Percentiles rank a stretch among this genome's conserved stretches.
Conservation (phyloP, 2,329 filamentous ascomycete species). For the Penicillium sp. region DNA sequence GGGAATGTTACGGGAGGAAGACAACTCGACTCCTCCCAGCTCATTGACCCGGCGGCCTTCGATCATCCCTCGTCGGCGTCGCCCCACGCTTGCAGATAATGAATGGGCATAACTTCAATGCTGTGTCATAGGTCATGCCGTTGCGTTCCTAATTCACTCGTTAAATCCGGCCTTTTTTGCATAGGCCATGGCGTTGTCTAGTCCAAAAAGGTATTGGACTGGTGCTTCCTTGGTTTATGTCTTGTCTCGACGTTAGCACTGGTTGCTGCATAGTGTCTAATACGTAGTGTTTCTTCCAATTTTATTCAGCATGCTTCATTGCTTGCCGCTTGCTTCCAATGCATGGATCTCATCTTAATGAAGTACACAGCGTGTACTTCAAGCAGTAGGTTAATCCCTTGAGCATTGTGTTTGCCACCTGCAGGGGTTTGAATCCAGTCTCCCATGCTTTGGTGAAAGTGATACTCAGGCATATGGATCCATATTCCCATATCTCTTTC, state of each 20-base stretch:
- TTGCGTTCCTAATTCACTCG: background rate
- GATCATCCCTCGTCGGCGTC: conserved; percentile 38
- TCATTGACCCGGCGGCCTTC: conserved; percentile 35
- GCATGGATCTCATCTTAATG: too few species aligned
- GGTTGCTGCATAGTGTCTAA: conserved; percentile 22
- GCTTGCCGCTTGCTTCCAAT: conserved; percentile 7
- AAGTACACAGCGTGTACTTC: too few species aligned
- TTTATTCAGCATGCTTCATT: conserved; percentile 21
- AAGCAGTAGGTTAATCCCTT: background rate
- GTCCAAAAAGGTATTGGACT: conserved; percentile 7
- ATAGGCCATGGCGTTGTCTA: conserved; percentile 13
- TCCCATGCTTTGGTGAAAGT: background rate
- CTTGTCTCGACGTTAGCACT: conserved; percentile 18
- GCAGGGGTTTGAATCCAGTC: background rate
- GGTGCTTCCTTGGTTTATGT: conserved; percentile 4
- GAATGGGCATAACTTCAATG: conserved; percentile 32
- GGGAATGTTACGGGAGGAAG: conserved; percentile 38
- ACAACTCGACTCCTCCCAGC: conserved; percentile 32
- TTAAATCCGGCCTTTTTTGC: conserved; percentile 1
- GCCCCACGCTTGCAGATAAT: conserved; percentile 36
- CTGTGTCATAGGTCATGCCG: background rate
- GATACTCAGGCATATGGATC: too few species aligned
- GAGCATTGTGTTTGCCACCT: background rate
- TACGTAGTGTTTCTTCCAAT: conserved; percentile 7
- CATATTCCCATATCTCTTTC: too few species aligned